Evolutionary conservation across 2,329 filamentous ascomycete species (phyloP).

Genomic region (Claviceps sp.): DNA sequence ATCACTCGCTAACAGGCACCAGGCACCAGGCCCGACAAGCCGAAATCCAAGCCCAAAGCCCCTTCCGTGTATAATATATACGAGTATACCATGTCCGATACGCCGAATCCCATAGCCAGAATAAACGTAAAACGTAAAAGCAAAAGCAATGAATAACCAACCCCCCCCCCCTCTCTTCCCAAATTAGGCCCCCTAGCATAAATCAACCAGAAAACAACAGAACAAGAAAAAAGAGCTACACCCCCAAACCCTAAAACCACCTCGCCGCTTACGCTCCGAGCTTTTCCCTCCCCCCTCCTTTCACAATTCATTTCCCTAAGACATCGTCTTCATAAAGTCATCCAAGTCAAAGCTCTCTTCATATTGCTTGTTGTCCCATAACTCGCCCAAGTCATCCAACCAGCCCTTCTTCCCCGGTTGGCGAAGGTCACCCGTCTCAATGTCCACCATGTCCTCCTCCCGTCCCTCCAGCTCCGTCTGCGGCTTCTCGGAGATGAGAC

Average conservation of each 20-base stretch:
- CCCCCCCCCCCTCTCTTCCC: background rate
- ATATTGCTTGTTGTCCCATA: conserved; percentile 97
- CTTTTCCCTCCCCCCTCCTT: background rate
- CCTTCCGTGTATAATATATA: background rate
- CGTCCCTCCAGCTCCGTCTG: conserved; percentile 45
- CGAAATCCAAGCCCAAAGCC: background rate
- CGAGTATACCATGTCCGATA: background rate
- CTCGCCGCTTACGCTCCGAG: background rate
- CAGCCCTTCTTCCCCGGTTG: conserved; percentile 95
- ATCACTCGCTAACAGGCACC: conserved; percentile 1
- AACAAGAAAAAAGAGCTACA: background rate
- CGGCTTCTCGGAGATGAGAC: conserved; percentile 47
- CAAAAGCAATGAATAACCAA: background rate
- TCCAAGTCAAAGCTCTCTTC: conserved; percentile 96
- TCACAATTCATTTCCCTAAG: conserved; percentile 23
- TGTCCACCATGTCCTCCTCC: conserved; percentile 81
- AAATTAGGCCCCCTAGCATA: background rate
- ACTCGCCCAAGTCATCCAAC: conserved; percentile 84
- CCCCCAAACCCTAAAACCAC: background rate
- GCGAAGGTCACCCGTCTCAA: conserved; percentile 80
- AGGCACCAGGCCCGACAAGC: background rate
- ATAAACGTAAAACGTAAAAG: background rate
- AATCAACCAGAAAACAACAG: background rate
- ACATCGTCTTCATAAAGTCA: conserved; percentile 91
- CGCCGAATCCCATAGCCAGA: background rate